Percentiles rank a stretch among this genome's conserved stretches.
phyloP scores from a whole-genome alignment of 805 yeast genomes.

The Candida coquimbonensis region DNA sequence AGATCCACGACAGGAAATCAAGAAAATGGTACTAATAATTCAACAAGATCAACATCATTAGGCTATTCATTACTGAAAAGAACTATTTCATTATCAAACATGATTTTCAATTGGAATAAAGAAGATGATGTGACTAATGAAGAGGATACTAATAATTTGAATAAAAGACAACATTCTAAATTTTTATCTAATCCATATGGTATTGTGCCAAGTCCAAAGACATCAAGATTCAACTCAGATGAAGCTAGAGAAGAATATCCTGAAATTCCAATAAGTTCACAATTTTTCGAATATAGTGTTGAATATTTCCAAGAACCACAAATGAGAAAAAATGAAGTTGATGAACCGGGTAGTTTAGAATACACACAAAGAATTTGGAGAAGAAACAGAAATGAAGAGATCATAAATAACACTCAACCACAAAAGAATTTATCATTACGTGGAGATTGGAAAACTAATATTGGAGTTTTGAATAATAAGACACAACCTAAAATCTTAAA shows the following conservation, averaged over 20 bases:
- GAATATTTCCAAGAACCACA: conserved; percentile 98
- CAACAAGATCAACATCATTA: conserved; percentile 5
- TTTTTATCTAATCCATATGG: conserved; percentile 27
- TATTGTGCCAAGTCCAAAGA: conserved; percentile 44
- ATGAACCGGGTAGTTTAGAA: conserved; percentile 88
- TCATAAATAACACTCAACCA: conserved; percentile 82
- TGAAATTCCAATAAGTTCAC: conserved; percentile 48
- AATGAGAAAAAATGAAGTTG: conserved; percentile 74
- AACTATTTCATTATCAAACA: conserved; percentile 23
- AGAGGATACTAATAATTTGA: conserved; percentile 1
- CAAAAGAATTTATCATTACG: conserved; percentile 77
- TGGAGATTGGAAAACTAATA: conserved; percentile 76
- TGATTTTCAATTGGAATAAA: conserved; percentile 22
- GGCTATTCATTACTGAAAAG: conserved; percentile 17
- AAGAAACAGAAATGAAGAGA: conserved; percentile 78
- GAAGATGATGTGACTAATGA: conserved; percentile 13
- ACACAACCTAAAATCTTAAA: conserved; percentile 73
- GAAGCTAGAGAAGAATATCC: conserved; percentile 18
- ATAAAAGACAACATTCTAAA: conserved; percentile 1
- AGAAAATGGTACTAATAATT: background rate
- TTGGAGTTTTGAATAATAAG: conserved; percentile 55
- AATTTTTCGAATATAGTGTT: conserved; percentile 64
- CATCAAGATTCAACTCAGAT: conserved; percentile 42
- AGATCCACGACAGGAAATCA: conserved; percentile 15
- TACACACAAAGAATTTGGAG: conserved; percentile 83